Conservation (phyloP, 768 basidiomycete species). For the Cyclocybe aegerita region DNA sequence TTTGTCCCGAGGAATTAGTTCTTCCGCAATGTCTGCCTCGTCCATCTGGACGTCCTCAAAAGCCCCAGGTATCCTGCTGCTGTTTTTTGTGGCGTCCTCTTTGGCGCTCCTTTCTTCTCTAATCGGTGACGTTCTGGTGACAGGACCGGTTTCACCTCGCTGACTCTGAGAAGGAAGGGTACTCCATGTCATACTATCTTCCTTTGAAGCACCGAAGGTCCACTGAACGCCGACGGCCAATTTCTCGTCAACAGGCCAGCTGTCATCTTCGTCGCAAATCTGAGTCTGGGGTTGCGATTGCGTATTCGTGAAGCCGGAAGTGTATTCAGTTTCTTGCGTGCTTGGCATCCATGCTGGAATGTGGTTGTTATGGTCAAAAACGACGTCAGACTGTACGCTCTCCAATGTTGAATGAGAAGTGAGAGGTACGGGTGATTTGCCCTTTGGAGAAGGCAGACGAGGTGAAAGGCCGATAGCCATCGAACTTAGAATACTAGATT, state of each 20-base stretch:
- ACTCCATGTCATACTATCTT: constrained; percentile 79
- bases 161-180: constrained; percentile 63
- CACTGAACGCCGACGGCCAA: constrained; percentile 55
- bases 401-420: constrained; percentile 57
- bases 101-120: constrained; percentile 7
- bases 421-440: constrained; percentile 25
- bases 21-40: constrained; percentile 33
- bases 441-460: constrained; percentile 25
- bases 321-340: constrained; percentile 61
- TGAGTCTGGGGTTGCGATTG: constrained; percentile 33
- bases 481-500: constrained; percentile 33
- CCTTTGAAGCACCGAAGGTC: constrained; percentile 58
- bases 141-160: constrained; percentile 36
- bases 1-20: constrained; percentile 22
- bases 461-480: constrained; percentile 45
- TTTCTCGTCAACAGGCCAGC: constrained; percentile 75
- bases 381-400: constrained; percentile 45
- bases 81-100: not conserved
- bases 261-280: constrained; percentile 60
- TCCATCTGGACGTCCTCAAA: constrained; percentile 37
- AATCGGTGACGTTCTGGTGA: constrained; percentile 16
- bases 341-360: constrained; percentile 54
- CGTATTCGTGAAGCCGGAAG: constrained; percentile 28
- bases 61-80: constrained; percentile 23
- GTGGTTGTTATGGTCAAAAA: constrained; percentile 50